These are phyloP conservation scores for Raddia guianensis DNA, from an alignment of 176 grass and related monocot species.

Conservation along the genomic window DNA sequence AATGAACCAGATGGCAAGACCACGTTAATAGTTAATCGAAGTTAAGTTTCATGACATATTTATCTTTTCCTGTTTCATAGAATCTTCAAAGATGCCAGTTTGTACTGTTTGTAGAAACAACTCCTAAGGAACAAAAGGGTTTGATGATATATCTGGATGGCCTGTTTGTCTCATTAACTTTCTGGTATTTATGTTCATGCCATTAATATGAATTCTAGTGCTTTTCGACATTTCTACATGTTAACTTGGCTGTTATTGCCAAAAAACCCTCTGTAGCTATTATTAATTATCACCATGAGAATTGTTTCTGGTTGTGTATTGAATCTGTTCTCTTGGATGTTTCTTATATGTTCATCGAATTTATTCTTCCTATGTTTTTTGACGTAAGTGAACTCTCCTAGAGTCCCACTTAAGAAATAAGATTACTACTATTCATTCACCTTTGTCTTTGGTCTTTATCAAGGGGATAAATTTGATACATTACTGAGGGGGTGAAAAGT, in stretches of 20 bases:
- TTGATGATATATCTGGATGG: conserved; percentile 39
- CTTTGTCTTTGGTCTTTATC: not conserved
- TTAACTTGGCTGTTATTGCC: not conserved
- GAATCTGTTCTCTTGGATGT: conserved; percentile 20
- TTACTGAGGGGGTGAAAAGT: too few species aligned
- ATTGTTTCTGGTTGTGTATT: not conserved
- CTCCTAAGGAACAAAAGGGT: conserved; percentile 4
- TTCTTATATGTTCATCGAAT: not conserved
- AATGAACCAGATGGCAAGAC: conserved; percentile 53
- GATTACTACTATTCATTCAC: not conserved
- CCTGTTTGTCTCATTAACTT: not conserved
- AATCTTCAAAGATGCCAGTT: conserved; percentile 32
- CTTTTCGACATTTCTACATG: not conserved
- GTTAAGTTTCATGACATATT: conserved; percentile 13
- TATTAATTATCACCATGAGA: not conserved
- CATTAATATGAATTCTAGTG: not conserved
- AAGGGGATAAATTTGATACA: not conserved
- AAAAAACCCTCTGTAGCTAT: not conserved
- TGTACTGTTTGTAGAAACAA: conserved; percentile 33
- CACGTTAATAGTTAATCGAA: conserved; percentile 31
- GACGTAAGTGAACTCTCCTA: not conserved
- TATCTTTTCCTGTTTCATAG: conserved; percentile 6
- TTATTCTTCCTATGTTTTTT: conserved; percentile 7
- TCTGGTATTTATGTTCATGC: not conserved
- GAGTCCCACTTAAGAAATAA: not conserved